phyloP scores from a whole-genome alignment of 371 early-diverging fungal genomes.

The Lichtheimia ramosa region DNA sequence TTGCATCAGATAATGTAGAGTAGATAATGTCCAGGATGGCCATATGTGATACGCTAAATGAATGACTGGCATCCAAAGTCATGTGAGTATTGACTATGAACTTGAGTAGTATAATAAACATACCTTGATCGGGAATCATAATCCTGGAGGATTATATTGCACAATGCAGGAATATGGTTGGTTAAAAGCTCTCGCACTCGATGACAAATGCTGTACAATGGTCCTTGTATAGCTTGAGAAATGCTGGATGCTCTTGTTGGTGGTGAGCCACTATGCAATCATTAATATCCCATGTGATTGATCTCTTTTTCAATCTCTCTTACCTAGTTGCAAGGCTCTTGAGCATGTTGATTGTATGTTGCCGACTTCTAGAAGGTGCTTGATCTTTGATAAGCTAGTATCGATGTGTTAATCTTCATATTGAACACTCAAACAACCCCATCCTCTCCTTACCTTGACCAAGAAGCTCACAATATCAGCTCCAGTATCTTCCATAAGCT shows the following conservation, averaged over 20 bases:
- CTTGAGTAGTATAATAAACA: no score
- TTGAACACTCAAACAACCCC: no score
- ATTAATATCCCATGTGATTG: no score
- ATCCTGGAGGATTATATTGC: conserved; percentile 27
- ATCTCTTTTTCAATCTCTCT: no score
- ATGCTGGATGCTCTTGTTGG: conserved; percentile 28
- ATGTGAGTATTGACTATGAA: no score
- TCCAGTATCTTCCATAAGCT: not conserved
- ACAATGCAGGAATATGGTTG: conserved; percentile 24
- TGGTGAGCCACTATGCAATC: conserved; percentile 28
- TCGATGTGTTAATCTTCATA: no score
- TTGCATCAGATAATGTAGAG: conserved; percentile 24
- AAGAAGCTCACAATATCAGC: no score
- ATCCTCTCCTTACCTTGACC: no score
- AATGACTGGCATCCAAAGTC: conserved; percentile 6
- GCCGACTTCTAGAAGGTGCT: not conserved
- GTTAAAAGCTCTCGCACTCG: conserved; percentile 26
- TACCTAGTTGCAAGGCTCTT: not conserved
- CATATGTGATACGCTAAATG: conserved; percentile 33
- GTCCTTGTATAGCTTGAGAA: conserved; percentile 35
- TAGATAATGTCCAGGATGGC: conserved; percentile 39
- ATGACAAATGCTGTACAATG: conserved; percentile 31
- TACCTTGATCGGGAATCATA: conserved; percentile 5
- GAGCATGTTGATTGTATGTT: conserved; percentile 1
- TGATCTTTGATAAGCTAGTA: no score